Evolutionary conservation across 1,284 basidiomycete genomes (phyloP), one percentile per base, ranked within the genome.

Genomic region (Pseudozyma flocculosa): DNA sequence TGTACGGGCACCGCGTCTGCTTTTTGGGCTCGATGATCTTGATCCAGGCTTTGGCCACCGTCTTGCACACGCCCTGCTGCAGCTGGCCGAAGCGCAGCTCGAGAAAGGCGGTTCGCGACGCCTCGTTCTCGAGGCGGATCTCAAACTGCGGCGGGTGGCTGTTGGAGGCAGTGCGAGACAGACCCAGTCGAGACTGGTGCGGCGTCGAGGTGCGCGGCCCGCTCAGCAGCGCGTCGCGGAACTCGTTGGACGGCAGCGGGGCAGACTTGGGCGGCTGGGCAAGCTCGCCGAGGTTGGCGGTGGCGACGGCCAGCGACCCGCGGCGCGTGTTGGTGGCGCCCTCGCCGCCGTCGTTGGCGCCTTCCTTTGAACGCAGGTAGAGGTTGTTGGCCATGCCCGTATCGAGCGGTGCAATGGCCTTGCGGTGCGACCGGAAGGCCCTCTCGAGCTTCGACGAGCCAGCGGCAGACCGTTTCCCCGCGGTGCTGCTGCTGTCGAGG

Each of bases 1-100:
- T 82, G 77, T 84, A 83, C 3, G 82, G 82, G 62, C 73, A 73
- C 0, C 64, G 81, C 40, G 80, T 81, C 72, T 82, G 81, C 72
- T 83, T 83, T 70, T 82, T 81, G 15, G 82, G 82, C 70, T 84
- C 82, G 59, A 83, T 80, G 44, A 82, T 68, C 48, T 76, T 76
- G 54, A 76, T 74, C 73, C 72, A 76, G 14, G 73, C 80, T 69
- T 83, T 83, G 57, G 81, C 81, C 30, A 84, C 78, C 46, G 81
- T 79, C 64, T 83, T 83, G 75, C 81, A 82, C 9, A 80, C 80
- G 36, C 76, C 78, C 70, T 83, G 82, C 59, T 81, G 81, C 15
- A 84, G 73, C 19, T 79, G 76, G 65, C 72, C 42, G 70, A 75
- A 72, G 46, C 75, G 72, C 64, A 69, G 54, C 26, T 76, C 73